Conservation (phyloP, 2,329 filamentous ascomycete species). For the Paraphoma sp. region DNA sequence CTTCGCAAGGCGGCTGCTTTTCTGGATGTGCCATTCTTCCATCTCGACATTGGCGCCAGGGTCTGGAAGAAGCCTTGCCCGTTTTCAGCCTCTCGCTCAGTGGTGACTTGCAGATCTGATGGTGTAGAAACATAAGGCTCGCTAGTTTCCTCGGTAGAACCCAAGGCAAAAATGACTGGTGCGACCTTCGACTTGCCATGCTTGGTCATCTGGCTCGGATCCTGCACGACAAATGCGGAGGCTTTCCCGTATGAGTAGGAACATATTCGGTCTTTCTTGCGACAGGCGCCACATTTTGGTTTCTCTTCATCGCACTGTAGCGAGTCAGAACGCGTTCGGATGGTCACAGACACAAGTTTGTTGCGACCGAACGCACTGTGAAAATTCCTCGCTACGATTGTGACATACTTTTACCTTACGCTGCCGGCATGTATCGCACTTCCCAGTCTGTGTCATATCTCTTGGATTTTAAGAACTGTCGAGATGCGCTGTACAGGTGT, state of each 20-base stretch:
- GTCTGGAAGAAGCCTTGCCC: constrained; percentile 38
- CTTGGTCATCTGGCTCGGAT: constrained; percentile 37
- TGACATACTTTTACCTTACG: constrained; percentile 39
- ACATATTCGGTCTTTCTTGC: constrained; percentile 36
- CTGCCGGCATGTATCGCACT: constrained; percentile 39
- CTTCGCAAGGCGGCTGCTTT: constrained; percentile 19
- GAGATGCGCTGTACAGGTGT: background rate
- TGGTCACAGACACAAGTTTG: background rate
- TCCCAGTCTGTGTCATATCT: constrained; percentile 38
- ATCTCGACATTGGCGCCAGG: constrained; percentile 19
- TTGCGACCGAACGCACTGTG: background rate
- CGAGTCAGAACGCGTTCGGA: constrained; percentile 1
- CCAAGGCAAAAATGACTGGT: constrained; percentile 19
- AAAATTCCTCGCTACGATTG: background rate
- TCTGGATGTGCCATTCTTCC: constrained; percentile 13
- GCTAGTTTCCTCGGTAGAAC: background rate
- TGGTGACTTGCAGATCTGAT: constrained; percentile 22
- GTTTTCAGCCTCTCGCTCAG: constrained; percentile 22
- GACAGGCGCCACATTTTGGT: constrained; percentile 35
- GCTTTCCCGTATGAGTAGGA: constrained; percentile 35
- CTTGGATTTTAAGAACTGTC: too few relatives aligned
- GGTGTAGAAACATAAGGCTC: constrained; percentile 8
- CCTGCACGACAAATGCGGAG: constrained; percentile 34
- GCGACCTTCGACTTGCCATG: constrained; percentile 30
- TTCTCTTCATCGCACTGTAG: constrained; percentile 35